Evolutionary conservation across 2,329 filamentous ascomycete genomes (phyloP).

Genomic region (Claviceps pazoutovae): DNA sequence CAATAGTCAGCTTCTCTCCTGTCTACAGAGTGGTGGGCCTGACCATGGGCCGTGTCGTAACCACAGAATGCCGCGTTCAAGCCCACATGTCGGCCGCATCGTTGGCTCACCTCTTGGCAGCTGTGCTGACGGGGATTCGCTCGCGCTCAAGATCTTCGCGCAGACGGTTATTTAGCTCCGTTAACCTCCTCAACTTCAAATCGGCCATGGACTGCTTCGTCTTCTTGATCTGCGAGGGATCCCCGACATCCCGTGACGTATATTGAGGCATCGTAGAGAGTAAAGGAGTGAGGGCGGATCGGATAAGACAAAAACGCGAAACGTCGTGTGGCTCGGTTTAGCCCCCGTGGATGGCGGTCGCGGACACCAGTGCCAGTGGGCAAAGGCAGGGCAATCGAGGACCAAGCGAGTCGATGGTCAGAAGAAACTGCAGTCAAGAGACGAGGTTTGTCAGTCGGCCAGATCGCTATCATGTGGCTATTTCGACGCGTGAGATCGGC

Average conservation of each 20-base stretch:
- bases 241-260: conserved; percentile 52
- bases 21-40: no score
- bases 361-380: background rate
- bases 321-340: background rate
- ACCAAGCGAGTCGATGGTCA: background rate
- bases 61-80: background rate
- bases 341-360: background rate
- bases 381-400: background rate
- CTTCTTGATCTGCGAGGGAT: conserved; percentile 61
- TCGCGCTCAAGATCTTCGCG: conserved; percentile 93
- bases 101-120: conserved; percentile 59
- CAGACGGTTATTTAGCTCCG: conserved; percentile 89
- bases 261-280: conserved; percentile 46
- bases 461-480: background rate
- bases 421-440: background rate
- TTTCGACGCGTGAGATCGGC: background rate
- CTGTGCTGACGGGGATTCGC: conserved; percentile 89
- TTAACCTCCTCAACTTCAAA: conserved; percentile 88
- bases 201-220: conserved; percentile 99
- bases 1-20: background rate
- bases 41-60: no score
- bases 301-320: background rate
- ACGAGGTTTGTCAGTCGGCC: background rate
- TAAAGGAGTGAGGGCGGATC: conserved; percentile 1
- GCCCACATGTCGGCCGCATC: background rate